Evolutionary conservation across 768 basidiomycete species (phyloP).

Genomic region (Hygrocybe punicea): DNA sequence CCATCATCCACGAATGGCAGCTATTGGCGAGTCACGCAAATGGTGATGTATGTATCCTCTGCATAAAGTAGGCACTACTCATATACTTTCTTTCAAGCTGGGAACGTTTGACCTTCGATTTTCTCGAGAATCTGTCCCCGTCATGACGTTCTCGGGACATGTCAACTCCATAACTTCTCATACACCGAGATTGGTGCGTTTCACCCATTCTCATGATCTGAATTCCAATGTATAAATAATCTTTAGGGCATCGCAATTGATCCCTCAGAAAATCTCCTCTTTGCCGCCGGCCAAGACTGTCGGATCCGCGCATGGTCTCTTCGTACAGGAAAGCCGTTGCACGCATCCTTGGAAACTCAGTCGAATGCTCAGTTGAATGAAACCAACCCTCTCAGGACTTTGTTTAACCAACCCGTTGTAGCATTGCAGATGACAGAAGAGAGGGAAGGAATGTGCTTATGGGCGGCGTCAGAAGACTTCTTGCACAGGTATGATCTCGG

Average conservation of each 20-base stretch:
- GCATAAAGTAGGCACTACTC: neutral
- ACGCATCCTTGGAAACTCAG: too few species aligned
- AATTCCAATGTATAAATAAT: slow-evolving; percentile 4
- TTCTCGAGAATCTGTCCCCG: slow-evolving; percentile 40
- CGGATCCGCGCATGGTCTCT: slow-evolving; percentile 70
- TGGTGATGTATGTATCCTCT: slow-evolving; percentile 48
- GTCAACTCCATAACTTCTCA: slow-evolving; percentile 43
- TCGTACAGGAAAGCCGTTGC: slow-evolving; percentile 46
- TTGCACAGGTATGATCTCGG: slow-evolving; percentile 52
- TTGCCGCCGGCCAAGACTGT: slow-evolving; percentile 65
- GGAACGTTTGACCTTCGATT: slow-evolving; percentile 63
- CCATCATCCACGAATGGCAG: slow-evolving; percentile 46
- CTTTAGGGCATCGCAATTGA: slow-evolving; percentile 61
- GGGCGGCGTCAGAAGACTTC: slow-evolving; percentile 47
- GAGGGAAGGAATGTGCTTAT: slow-evolving; percentile 42
- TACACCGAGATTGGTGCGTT: slow-evolving; percentile 48
- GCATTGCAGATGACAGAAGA: slow-evolving; percentile 52
- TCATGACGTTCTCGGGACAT: slow-evolving; percentile 52
- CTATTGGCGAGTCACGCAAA: slow-evolving; percentile 57
- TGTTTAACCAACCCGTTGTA: slow-evolving; percentile 39
- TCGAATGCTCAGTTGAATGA: too few species aligned
- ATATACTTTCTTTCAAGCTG: slow-evolving; percentile 39
- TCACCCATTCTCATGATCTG: neutral
- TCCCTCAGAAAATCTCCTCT: slow-evolving; percentile 53
- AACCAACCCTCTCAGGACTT: slow-evolving; percentile 31